Base-by-base conservation (phyloP, 2,329 filamentous ascomycete genomes). In the Meredithiella fracta region DNA sequence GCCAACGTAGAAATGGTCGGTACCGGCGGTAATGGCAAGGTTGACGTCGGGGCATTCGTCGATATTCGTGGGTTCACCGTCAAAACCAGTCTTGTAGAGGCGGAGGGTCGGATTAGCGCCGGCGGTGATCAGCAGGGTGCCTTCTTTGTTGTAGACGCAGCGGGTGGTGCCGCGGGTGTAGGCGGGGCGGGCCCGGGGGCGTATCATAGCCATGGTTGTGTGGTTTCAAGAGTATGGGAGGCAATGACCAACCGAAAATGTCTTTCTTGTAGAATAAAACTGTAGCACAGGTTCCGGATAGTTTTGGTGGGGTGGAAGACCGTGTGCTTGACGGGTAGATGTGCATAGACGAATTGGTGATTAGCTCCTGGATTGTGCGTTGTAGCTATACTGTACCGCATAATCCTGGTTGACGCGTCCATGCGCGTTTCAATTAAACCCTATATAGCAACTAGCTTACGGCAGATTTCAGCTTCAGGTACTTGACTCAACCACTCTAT, bases 41-140 rank as follows among this genome's bases (percentile, higher is more conserved):
- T 95, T 94, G 61, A 86, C 84, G 62, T 96, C 91, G 59, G 85
- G 85, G 55, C 85, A 88, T 61, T 96, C 88, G 66, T 97, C 91
- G 57, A 98, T 84, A 57, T 91, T 95, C 58, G 79, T 82, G 8
- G 94, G 92, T 67, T 98, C 92, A 63, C 89, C 90, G 70, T 94
- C 86, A 40, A 85, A 92, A 59, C 87, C 88, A 14, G 90, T 92
- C 62, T 84, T 86, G 72, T 94, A 98, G 52, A 97, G 79, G 52
- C 94, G 86, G 64, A 95, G 89, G 6, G 87, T 88, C 65, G 94
- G 94, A 71, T 97, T 95, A 58, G 87, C 85, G 61, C 92, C 92
- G 59, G 89, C 90, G 9, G 92, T 97, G 61, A 97, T 80, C 58
- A 98, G 76, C 63, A 85, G 86, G 62, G 77, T 78, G 60, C 94